These are phyloP conservation scores for Cyclotella choctawhatcheeana DNA, from an alignment of 108 stramenopile species.

Conservation along the genomic window DNA sequence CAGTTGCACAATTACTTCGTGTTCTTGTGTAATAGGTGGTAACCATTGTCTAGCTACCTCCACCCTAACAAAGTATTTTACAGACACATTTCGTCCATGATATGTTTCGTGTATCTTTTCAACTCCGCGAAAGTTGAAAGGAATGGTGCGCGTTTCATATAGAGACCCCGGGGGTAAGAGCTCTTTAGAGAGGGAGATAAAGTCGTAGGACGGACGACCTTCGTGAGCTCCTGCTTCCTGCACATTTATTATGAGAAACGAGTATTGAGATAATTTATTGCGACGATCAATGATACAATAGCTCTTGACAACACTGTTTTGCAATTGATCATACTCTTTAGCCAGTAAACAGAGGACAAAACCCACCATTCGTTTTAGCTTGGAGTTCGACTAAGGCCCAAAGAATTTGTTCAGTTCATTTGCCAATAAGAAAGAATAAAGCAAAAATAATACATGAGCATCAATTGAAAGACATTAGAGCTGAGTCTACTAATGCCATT, in stretches of 20 bases:
- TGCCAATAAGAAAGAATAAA: not conserved
- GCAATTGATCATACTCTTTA: too few species aligned
- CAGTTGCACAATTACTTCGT: constrained; percentile 93
- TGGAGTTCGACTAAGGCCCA: not conserved
- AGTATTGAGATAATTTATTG: not conserved
- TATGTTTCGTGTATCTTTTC: constrained; percentile 93
- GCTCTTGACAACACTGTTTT: too few species aligned
- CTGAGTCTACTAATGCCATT: too few species aligned
- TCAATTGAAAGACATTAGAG: too few species aligned
- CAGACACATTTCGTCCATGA: constrained; percentile 93
- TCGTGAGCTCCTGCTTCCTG: constrained; percentile 72
- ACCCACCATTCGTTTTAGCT: constrained; percentile 5
- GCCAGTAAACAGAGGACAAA: not conserved
- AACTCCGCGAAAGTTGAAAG: constrained; percentile 90
- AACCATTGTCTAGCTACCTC: constrained; percentile 89
- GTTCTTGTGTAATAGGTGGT: constrained; percentile 84
- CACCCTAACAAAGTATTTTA: constrained; percentile 96
- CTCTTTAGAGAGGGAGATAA: constrained; percentile 94
- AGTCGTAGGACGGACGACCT: constrained; percentile 87
- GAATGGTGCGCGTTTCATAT: constrained; percentile 74
- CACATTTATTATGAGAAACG: not conserved
- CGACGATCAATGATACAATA: too few species aligned
- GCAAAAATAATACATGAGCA: constrained; percentile 1
- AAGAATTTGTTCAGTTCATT: not conserved
- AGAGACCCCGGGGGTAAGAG: constrained; percentile 91